Evolutionary conservation across 495 filamentous ascomycete species (phyloP), one percentile per base, ranked within the genome.

Genomic region (Apodospora peruviana): DNA sequence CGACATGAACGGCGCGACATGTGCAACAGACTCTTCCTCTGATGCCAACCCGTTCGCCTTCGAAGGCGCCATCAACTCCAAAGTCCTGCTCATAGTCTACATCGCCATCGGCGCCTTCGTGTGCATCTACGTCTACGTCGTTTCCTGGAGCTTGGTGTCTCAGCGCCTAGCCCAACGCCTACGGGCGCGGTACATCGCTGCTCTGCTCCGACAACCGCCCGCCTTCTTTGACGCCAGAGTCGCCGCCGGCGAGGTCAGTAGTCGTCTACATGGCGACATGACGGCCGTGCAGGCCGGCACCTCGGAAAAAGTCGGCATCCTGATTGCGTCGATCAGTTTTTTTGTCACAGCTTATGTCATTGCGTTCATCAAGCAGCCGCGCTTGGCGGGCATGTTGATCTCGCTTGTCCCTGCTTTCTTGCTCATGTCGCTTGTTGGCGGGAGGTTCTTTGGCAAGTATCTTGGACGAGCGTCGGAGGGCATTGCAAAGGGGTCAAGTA

Each of bases 291-390:
- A 75, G 37, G 72, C 73, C 0, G 82, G 82, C 16, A 83, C 81
- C 2, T 78, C 79, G 5, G 82, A 86, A 59, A 86, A 86, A 52
- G 82, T 82, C 10, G 82, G 81, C 43, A 74, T 85, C 19, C 74
- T 73, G 39, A 57, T 85, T 20, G 69, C 72, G 27, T 75, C 72
- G 25, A 48, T 80, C 14, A 73, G 78, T 11, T 84, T 82, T 57
- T 84, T 86, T 56, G 50, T 84, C 36, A 78, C 77, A 0, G 74
- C 80, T 7, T 86, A 83, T 47, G 67, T 83, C 34, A 75, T 85
- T 4, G 79, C 79, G 16, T 85, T 85, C 50, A 76, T 79, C 53
- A 83, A 82, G 55, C 62, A 81, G 43, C 65, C 70, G 17, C 65
- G 54, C 51, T 53, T 76, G 24, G 73, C 75, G n/a, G 75, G 61